Evolutionary conservation across 2,329 filamentous ascomycete genomes (phyloP).

Genomic region (Pleomassaria siparia): DNA sequence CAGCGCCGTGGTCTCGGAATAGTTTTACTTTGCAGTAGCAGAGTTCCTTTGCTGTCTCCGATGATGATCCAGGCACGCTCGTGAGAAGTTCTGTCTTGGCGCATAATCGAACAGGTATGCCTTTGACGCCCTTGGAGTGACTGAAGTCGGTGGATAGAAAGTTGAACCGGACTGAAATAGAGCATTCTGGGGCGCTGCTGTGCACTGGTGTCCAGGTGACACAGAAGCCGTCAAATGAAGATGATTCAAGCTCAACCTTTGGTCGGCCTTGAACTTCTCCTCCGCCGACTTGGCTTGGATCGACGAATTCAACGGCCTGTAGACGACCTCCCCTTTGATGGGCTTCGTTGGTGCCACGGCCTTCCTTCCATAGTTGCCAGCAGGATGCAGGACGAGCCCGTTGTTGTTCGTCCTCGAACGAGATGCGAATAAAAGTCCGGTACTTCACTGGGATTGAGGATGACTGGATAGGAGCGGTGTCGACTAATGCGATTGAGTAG

Average conservation of each 20-base stretch:
- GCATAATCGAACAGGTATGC: slow-evolving; percentile 90
- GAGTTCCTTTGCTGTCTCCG: slow-evolving; percentile 62
- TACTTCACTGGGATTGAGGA: slow-evolving; percentile 68
- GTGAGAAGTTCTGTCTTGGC: slow-evolving; percentile 78
- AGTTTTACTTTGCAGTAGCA: slow-evolving; percentile 97
- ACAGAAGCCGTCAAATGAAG: slow-evolving; percentile 92
- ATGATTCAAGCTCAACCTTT: slow-evolving; percentile 54
- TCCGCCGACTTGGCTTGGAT: slow-evolving; percentile 58
- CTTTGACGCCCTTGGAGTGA: slow-evolving; percentile 97
- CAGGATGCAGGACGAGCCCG: slow-evolving; percentile 77
- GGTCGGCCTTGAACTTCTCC: slow-evolving; percentile 52
- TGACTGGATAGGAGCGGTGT: slow-evolving; percentile 65
- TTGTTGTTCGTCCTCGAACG: slow-evolving; percentile 95
- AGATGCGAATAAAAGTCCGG: slow-evolving; percentile 89
- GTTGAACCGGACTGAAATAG: slow-evolving; percentile 91
- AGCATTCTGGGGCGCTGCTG: slow-evolving; percentile 72
- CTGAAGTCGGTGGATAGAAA: slow-evolving; percentile 98
- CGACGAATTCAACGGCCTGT: slow-evolving; percentile 93
- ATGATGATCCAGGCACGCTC: slow-evolving; percentile 49
- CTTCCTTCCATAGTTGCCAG: slow-evolving; percentile 96
- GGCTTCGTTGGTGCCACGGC: slow-evolving; percentile 90
- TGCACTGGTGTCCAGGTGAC: slow-evolving; percentile 79
- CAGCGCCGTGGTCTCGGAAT: slow-evolving; percentile 93
- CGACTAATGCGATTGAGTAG: slow-evolving; percentile 82
- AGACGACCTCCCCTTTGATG: slow-evolving; percentile 90